Evolutionary conservation across 129 eudicot species (phyloP).

Genomic region (Erigeron canadensis): DNA sequence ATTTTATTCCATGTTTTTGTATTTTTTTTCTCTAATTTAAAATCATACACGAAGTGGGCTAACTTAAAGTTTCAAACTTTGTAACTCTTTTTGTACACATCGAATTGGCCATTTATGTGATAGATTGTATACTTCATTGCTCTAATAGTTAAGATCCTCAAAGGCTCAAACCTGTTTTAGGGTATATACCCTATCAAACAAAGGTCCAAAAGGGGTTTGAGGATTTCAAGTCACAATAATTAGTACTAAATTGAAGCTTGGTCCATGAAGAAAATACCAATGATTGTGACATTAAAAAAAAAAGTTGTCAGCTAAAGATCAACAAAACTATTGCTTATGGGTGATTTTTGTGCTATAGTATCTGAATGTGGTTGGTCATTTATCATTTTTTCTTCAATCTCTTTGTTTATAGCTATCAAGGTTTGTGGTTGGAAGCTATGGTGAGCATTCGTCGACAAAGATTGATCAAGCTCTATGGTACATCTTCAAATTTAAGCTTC

Average conservation of each 20-base stretch:
- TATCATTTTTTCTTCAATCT: neutral
- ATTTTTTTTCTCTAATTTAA: neutral
- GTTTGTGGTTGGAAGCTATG: constrained; percentile 51
- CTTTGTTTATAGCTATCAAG: constrained; percentile 14
- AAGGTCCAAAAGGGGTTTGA: constrained; percentile 7
- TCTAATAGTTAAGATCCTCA: constrained; percentile 17
- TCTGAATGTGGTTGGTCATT: constrained; percentile 3
- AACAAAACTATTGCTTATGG: neutral
- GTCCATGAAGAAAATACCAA: neutral
- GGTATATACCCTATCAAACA: neutral
- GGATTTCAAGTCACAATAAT: constrained; percentile 1
- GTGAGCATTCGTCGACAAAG: constrained; percentile 79
- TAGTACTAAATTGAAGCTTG: neutral
- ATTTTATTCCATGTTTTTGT: constrained; percentile 7
- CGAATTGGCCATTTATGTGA: constrained; percentile 11
- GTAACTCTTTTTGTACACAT: constrained; percentile 3
- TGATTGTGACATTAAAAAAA: no score
- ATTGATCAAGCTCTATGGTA: constrained; percentile 45
- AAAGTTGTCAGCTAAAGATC: neutral
- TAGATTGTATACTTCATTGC: constrained; percentile 17
- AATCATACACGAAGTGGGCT: constrained; percentile 28
- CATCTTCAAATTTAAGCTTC: constrained; percentile 3
- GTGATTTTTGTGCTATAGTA: neutral
- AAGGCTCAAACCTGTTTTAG: constrained; percentile 8
- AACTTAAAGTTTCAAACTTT: constrained; percentile 9